These are phyloP conservation scores for Lepiota brunneoincarnata DNA, from an alignment of 768 basidiomycete genomes.

Conservation along the genomic window DNA sequence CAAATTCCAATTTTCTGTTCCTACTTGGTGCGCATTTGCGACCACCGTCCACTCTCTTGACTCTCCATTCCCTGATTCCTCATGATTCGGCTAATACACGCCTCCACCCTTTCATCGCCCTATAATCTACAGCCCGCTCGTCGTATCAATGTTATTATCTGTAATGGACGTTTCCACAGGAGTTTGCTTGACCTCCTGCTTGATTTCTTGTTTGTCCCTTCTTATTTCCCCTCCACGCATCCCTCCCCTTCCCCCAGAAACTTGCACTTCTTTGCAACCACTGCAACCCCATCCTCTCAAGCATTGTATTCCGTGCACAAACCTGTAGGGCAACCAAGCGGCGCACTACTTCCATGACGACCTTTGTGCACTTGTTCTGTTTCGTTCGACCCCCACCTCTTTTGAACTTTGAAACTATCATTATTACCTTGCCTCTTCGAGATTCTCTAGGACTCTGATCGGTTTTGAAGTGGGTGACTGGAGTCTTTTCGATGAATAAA, in stretches of 20 bases:
- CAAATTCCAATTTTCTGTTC: constrained; percentile 15
- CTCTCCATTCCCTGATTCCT: constrained; percentile 8
- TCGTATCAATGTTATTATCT: constrained; percentile 13
- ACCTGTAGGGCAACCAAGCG: not conserved
- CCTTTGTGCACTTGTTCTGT: not conserved
- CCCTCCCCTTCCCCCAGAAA: not conserved
- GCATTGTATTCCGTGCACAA: not conserved
- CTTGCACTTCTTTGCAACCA: not conserved
- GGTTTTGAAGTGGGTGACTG: not conserved
- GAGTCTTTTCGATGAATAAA: not conserved
- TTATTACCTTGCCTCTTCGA: constrained; percentile 10
- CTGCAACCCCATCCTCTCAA: not conserved
- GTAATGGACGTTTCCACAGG: constrained; percentile 10
- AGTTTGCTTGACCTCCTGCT: not conserved
- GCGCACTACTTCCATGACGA: not conserved
- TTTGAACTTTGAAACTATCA: constrained; percentile 10
- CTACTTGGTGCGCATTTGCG: constrained; percentile 4
- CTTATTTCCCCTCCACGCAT: not conserved
- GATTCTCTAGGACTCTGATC: not conserved
- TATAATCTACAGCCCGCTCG: not conserved
- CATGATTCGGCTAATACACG: constrained; percentile 7
- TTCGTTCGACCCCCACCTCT: not conserved
- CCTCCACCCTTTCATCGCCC: not conserved
- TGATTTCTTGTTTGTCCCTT: constrained; percentile 6
- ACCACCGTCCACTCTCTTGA: constrained; percentile 11